phyloP scores from a whole-genome alignment of 495 filamentous ascomycete species.

The Aspergillus olivimuriae region DNA sequence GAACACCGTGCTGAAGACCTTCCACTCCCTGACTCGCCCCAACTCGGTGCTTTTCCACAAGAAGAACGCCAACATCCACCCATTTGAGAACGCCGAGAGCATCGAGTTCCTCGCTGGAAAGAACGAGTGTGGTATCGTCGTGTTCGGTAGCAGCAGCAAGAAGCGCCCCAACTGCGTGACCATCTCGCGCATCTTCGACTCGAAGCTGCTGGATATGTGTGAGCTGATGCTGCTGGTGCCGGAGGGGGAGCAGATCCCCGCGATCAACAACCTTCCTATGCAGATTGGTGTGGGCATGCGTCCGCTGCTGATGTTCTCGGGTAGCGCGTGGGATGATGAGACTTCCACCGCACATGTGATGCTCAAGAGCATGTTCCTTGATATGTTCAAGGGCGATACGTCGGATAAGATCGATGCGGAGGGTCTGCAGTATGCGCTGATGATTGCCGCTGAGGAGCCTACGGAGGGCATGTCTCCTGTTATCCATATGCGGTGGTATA shows the following conservation, averaged over 20 bases:
- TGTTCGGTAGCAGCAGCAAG: conserved; percentile 79
- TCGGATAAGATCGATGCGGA: conserved; percentile 81
- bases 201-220: conserved; percentile 87
- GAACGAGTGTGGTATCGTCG: conserved; percentile 79
- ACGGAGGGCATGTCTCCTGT: conserved; percentile 54
- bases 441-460: conserved; percentile 71
- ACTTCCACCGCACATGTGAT: conserved; percentile 68
- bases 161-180: conserved; percentile 90
- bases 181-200: conserved; percentile 71
- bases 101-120: conserved; percentile 92
- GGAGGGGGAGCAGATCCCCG: conserved; percentile 52
- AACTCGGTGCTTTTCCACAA: conserved; percentile 83
- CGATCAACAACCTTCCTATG: conserved; percentile 79
- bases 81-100: conserved; percentile 82
- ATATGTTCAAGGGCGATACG: conserved; percentile 80
- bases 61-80: conserved; percentile 82
- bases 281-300: conserved; percentile 66
- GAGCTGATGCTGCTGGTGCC: conserved; percentile 76
- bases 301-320: conserved; percentile 82
- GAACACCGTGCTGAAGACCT: conserved; percentile 73
- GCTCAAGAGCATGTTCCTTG: conserved; percentile 78
- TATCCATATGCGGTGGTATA: conserved; percentile 78
- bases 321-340: conserved; percentile 74
- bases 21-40: conserved; percentile 74
- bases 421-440: conserved; percentile 83